Evolutionary conservation across 495 filamentous ascomycete genomes (phyloP).

Genomic region (Xylaria cubensis): DNA sequence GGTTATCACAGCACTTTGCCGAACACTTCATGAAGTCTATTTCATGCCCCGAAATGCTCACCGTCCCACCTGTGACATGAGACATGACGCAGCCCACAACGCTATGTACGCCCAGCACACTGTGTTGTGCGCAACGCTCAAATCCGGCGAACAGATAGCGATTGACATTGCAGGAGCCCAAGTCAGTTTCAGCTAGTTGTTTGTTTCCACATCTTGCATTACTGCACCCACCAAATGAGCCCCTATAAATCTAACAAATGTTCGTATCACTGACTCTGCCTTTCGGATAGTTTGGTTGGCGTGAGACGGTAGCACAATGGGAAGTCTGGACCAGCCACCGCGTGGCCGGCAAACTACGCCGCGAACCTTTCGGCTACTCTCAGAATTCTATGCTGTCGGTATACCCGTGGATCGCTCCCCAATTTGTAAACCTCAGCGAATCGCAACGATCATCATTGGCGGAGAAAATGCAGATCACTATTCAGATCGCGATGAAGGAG

Average conservation of each 20-base stretch:
- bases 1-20: conserved; percentile 4
- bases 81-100: background rate
- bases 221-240: background rate
- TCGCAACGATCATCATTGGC: background rate
- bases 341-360: background rate
- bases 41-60: conserved; percentile 13
- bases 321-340: conserved; percentile 6
- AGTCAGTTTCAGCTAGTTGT: background rate
- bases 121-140: conserved; percentile 14
- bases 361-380: background rate
- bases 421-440: background rate
- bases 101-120: background rate
- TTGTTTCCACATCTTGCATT: background rate
- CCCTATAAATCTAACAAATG: background rate
- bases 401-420: background rate
- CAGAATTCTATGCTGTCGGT: background rate
- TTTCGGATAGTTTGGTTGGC: conserved; percentile 11
- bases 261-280: background rate
- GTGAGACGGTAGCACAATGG: conserved; percentile 14
- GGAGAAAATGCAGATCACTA: background rate
- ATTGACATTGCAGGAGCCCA: conserved; percentile 11
- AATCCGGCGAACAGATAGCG: conserved; percentile 5
- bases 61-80: conserved; percentile 7
- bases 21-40: background rate
- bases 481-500: conserved; percentile 14